These are phyloP conservation scores for Rickenella mellea DNA, from an alignment of 768 basidiomycete genomes.

Conservation along the genomic window DNA sequence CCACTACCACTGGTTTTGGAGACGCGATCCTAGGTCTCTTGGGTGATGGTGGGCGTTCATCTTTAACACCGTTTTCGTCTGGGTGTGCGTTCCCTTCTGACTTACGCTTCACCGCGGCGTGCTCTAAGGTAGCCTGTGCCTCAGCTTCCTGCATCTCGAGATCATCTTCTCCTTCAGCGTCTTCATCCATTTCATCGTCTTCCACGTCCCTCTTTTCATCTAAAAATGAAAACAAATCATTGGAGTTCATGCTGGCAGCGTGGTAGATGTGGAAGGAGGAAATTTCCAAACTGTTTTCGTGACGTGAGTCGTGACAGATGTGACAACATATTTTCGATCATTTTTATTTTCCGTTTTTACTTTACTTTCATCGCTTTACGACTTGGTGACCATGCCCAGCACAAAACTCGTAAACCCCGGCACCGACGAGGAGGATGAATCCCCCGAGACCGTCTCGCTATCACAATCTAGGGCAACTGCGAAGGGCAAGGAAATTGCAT, in stretches of 20 bases:
- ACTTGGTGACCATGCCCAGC: background rate
- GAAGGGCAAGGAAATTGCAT: constrained; percentile 25
- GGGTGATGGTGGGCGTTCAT: constrained; percentile 28
- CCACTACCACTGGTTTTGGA: constrained; percentile 71
- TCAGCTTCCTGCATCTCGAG: constrained; percentile 20
- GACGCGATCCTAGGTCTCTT: constrained; percentile 57
- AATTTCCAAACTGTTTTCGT: no score
- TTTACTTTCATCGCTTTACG: no score
- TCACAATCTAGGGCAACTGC: constrained; percentile 33
- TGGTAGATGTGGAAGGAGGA: background rate
- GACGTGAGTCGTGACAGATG: no score
- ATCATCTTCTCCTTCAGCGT: constrained; percentile 25
- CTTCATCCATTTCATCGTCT: constrained; percentile 7
- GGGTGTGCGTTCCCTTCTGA: constrained; percentile 20
- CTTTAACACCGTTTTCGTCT: constrained; percentile 15
- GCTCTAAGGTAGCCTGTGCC: constrained; percentile 16
- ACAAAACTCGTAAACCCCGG: constrained; percentile 7
- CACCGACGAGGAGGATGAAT: constrained; percentile 24
- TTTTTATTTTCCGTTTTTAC: no score
- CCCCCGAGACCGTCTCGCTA: constrained; percentile 43
- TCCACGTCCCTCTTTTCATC: constrained; percentile 22
- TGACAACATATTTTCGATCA: no score
- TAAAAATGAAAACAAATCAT: constrained; percentile 64
- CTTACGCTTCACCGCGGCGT: constrained; percentile 33
- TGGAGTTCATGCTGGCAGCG: constrained; percentile 18